These are phyloP conservation scores for Monilinia fructigena DNA, from an alignment of 2,329 filamentous ascomycete species.

Conservation along the genomic window DNA sequence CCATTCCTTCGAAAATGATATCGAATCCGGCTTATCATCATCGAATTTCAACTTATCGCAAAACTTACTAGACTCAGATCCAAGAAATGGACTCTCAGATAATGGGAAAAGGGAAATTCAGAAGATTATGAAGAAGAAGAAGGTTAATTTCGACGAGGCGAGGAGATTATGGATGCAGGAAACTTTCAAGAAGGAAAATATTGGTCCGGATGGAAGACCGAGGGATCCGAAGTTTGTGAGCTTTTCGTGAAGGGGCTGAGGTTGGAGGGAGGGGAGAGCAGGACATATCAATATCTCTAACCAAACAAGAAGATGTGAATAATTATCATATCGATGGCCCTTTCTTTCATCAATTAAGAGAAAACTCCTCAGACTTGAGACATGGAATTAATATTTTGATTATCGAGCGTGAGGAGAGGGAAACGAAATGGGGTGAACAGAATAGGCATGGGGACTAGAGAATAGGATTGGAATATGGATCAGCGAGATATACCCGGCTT, in stretches of 20 bases:
- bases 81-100: slow-evolving; percentile 76
- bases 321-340: not conserved
- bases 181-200: slow-evolving; percentile 81
- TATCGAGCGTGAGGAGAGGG: not conserved
- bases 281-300: not conserved
- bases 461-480: slow-evolving; percentile 10
- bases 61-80: slow-evolving; percentile 79
- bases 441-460: not conserved
- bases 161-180: slow-evolving; percentile 82
- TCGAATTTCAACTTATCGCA: slow-evolving; percentile 76
- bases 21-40: slow-evolving; percentile 83
- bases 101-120: slow-evolving; percentile 78
- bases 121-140: slow-evolving; percentile 83
- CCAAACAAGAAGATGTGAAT: not conserved
- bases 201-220: slow-evolving; percentile 82
- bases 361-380: too few species aligned
- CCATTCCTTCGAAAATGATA: slow-evolving; percentile 74
- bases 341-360: not conserved
- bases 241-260: slow-evolving; percentile 50
- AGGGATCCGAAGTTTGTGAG: slow-evolving; percentile 94
- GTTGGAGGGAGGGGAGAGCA: slow-evolving; percentile 18
- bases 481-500: not conserved
- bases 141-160: slow-evolving; percentile 87
- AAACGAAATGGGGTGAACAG: not conserved
- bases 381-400: not conserved